Evolutionary conservation across 164 flowering plant species (phyloP).

Genomic region (Chloranthus sessilifolius): DNA sequence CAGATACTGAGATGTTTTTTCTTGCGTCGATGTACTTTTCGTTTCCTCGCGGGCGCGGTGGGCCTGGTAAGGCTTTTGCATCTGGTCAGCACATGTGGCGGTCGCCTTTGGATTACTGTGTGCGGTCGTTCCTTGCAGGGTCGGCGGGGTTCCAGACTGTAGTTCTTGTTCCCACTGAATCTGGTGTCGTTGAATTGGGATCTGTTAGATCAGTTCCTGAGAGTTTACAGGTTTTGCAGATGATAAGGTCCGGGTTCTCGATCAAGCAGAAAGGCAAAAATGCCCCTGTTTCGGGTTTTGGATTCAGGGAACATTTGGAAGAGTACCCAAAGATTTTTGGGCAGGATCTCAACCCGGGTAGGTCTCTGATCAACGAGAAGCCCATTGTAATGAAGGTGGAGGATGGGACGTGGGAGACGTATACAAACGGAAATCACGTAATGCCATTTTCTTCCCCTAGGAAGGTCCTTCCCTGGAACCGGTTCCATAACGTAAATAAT

Average conservation of each 20-base stretch:
- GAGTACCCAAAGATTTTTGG: slow-evolving; percentile 69
- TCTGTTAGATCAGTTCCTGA: slow-evolving; percentile 72
- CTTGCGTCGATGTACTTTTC: slow-evolving; percentile 95
- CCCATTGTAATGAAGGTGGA: slow-evolving; percentile 55
- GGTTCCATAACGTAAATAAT: slow-evolving; percentile 27
- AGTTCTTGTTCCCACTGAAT: slow-evolving; percentile 74
- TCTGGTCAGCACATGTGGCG: slow-evolving; percentile 73
- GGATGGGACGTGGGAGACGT: slow-evolving; percentile 43
- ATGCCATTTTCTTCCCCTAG: slow-evolving; percentile 27
- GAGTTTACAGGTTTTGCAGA: slow-evolving; percentile 46
- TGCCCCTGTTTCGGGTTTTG: slow-evolving; percentile 20
- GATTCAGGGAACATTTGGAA: slow-evolving; percentile 26
- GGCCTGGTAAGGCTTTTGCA: slow-evolving; percentile 72
- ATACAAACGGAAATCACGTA: slow-evolving; percentile 34
- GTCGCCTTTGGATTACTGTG: slow-evolving; percentile 58
- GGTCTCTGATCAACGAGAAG: slow-evolving; percentile 48
- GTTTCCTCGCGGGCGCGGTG: slow-evolving; percentile 80
- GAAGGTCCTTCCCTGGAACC: slow-evolving; percentile 44
- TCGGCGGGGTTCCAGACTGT: slow-evolving; percentile 83
- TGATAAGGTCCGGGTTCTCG: slow-evolving; percentile 50
- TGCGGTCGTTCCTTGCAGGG: slow-evolving; percentile 69
- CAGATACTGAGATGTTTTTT: slow-evolving; percentile 93
- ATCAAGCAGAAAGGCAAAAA: slow-evolving; percentile 37
- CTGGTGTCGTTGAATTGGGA: slow-evolving; percentile 90
- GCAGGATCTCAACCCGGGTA: slow-evolving; percentile 50